These are phyloP conservation scores for Candolleomyces eurysporus DNA, from an alignment of 768 basidiomycete species.

Conservation along the genomic window DNA sequence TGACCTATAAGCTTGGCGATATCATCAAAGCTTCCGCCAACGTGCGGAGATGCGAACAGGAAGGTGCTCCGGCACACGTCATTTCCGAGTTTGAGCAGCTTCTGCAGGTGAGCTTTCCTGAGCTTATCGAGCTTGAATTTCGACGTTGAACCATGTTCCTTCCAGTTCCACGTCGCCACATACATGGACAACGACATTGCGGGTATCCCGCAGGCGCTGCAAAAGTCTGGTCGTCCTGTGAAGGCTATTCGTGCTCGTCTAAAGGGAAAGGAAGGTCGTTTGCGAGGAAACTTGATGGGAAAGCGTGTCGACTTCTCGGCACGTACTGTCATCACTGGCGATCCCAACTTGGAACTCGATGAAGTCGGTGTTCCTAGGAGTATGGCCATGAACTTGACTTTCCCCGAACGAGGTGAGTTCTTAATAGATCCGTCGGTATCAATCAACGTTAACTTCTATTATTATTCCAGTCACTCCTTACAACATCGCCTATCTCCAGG, in stretches of 20 bases:
- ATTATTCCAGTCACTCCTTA: constrained; percentile 81
- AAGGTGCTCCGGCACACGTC: constrained; percentile 95
- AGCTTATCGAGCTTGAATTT: neutral
- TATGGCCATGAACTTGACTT: constrained; percentile 98
- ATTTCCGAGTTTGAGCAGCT: constrained; percentile 95
- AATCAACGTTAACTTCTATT: constrained; percentile 3
- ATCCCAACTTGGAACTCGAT: constrained; percentile 94
- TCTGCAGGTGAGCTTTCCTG: constrained; percentile 66
- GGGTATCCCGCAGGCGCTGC: constrained; percentile 94
- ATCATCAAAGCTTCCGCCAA: constrained; percentile 95
- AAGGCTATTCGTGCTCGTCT: constrained; percentile 97
- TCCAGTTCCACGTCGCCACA: constrained; percentile 95
- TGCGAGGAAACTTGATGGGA: constrained; percentile 98
- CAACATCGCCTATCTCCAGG: constrained; percentile 92
- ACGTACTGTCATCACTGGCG: constrained; percentile 98
- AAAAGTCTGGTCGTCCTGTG: constrained; percentile 95
- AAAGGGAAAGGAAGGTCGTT: constrained; percentile 97
- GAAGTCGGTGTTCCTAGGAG: constrained; percentile 94
- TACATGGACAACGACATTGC: constrained; percentile 99
- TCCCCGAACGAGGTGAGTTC: constrained; percentile 85
- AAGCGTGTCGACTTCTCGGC: constrained; percentile 99
- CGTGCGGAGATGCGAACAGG: constrained; percentile 89
- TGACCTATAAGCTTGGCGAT: constrained; percentile 97
- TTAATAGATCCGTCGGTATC: neutral
- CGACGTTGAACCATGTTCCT: constrained; percentile 2